Conservation (phyloP, 208 protist species). For the Vickermania spadyakhi region DNA sequence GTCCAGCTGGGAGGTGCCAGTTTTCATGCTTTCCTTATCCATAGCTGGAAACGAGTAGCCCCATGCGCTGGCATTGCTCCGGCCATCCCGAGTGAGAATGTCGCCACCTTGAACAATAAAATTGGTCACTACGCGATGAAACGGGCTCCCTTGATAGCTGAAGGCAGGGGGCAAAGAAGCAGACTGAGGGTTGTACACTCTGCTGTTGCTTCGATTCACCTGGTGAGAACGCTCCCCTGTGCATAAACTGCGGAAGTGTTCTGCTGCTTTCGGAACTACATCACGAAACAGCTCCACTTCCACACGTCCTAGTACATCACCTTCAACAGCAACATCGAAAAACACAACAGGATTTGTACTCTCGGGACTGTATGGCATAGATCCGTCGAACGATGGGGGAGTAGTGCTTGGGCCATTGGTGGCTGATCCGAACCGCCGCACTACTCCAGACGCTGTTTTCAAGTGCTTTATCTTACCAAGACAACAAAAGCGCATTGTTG, state of each 20-base stretch:
- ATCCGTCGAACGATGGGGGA: conserved; percentile 1
- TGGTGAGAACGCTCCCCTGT: conserved; percentile 80
- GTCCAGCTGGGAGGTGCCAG: conserved; percentile 20
- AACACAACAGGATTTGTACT: conserved; percentile 73
- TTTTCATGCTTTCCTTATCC: no score
- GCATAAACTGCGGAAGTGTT: conserved; percentile 94
- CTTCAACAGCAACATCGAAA: conserved; percentile 79
- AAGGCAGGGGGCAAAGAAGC: conserved; percentile 30
- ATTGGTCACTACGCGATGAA: conserved; percentile 92
- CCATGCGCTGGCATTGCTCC: conserved; percentile 91
- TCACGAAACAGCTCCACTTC: conserved; percentile 91
- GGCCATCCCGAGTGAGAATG: conserved; percentile 89
- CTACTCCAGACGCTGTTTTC: no score
- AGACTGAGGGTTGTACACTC: neutral
- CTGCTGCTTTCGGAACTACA: conserved; percentile 83
- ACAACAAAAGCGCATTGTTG: no score
- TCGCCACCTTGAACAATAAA: conserved; percentile 96
- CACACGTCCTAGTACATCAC: conserved; percentile 64
- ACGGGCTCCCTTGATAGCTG: conserved; percentile 90
- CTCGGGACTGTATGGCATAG: conserved; percentile 54
- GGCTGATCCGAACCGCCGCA: neutral
- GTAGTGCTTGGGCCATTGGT: neutral
- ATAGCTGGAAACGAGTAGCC: conserved; percentile 77
- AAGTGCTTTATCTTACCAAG: no score
- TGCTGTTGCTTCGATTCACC: neutral